Base-by-base conservation (phyloP, 73 alveolate species). In the Stentor coeruleus region DNA sequence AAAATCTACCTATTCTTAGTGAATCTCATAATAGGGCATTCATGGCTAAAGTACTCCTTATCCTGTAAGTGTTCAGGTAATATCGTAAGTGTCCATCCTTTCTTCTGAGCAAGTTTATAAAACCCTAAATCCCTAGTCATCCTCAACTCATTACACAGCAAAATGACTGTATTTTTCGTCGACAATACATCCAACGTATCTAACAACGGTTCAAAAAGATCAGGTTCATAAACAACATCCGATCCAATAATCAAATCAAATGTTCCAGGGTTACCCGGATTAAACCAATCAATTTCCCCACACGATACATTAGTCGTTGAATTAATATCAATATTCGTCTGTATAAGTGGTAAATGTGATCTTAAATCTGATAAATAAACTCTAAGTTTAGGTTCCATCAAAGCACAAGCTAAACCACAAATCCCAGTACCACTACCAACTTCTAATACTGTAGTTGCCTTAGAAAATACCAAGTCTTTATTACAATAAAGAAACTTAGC, bases 241-340 rank as follows among this genome's bases (percentile, higher is more conserved):
- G 83, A n/a, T 15, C 83, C 83, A n/a, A 75, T 39, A 38, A 75
- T 75, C 28, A 75, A 39, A 38, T 75, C 83, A 38, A 75, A 75
- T 33, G 33, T 75, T 35, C 72, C 74, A 0, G 38, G 15, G 39
- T 39, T 2, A 0, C 38, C 11, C 1, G 83, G 83, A 31, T 39
- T 15, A 3, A 75, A 39, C 83, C 83, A 75, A 38, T 75, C 83
- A 14, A 75, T 15, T 75, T 75, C 83, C n/a, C 38, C 6, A 3
- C 74, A 14, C 1, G 40, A 37, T 38, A 35, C 83, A 2, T 75
- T 40, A n/a, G 15, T n/a, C 74, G 26, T 20, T 6, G 28, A n/a
- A 38, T 75, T 75, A 30, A 15, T 20, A 66, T 75, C 83, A 6
- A 75, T 75, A 38, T 75, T 75, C 2, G 72, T 37, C 6, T 75